Evolutionary conservation across 306 rosid genomes (phyloP).

Genomic region (Argentina anserina): DNA sequence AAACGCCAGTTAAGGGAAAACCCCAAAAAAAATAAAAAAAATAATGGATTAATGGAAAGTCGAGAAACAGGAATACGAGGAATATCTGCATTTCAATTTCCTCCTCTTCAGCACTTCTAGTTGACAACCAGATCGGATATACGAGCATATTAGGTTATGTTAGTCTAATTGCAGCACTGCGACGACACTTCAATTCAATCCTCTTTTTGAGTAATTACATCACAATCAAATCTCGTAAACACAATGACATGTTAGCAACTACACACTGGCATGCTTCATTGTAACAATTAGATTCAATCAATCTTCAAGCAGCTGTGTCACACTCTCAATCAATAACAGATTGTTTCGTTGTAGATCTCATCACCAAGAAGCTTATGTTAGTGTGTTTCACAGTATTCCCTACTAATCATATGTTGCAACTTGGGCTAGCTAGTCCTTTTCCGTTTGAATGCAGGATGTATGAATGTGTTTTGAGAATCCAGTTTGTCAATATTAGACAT

Average conservation of each 20-base stretch:
- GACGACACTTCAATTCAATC: neutral
- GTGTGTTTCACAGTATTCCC: too few relatives aligned
- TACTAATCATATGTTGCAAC: too few relatives aligned
- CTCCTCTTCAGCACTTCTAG: conserved; percentile 3
- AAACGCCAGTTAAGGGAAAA: too few relatives aligned
- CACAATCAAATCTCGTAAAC: conserved; percentile 3
- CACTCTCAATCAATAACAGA: too few relatives aligned
- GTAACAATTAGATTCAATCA: too few relatives aligned
- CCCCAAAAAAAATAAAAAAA: too few relatives aligned
- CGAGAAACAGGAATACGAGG: neutral
- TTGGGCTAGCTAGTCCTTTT: too few relatives aligned
- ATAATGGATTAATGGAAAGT: neutral
- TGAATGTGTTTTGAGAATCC: conserved; percentile 46
- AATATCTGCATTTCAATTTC: neutral
- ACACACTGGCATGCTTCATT: too few relatives aligned
- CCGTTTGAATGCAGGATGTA: conserved; percentile 31
- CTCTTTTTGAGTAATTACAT: conserved; percentile 15
- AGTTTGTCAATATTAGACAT: conserved; percentile 58
- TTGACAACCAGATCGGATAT: neutral
- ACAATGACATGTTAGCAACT: neutral
- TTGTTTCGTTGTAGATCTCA: too few relatives aligned
- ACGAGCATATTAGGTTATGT: neutral
- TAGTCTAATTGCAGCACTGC: neutral
- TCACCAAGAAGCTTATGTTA: neutral
- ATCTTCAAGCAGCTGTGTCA: too few relatives aligned